Evolutionary conservation across 306 rosid genomes (phyloP).

Genomic region (Begonia fuchsioides): DNA sequence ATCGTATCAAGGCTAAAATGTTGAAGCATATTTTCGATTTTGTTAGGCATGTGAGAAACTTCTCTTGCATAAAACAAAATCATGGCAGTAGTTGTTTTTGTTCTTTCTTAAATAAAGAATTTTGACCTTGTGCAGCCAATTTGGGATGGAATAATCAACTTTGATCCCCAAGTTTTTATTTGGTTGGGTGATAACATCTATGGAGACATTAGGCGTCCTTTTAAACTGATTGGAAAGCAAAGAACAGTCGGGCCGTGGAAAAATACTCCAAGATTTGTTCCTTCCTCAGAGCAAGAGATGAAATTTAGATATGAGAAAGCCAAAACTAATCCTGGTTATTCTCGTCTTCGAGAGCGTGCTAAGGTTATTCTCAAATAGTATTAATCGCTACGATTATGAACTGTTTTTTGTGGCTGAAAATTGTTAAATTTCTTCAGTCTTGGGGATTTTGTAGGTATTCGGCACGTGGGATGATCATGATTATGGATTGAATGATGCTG

Average conservation of each 20-base stretch:
- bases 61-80: too few relatives aligned
- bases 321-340: conserved; percentile 44
- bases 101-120: too few relatives aligned
- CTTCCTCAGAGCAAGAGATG: conserved; percentile 52
- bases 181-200: conserved; percentile 83
- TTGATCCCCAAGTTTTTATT: conserved; percentile 63
- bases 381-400: too few relatives aligned
- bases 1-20: too few relatives aligned
- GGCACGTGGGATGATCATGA: conserved; percentile 94
- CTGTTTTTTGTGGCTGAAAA: too few relatives aligned
- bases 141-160: conserved; percentile 48
- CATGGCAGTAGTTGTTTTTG: too few relatives aligned
- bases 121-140: conserved; percentile 28
- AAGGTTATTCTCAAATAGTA: conserved; percentile 20
- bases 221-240: conserved; percentile 47
- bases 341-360: conserved; percentile 31
- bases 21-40: too few relatives aligned
- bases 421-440: conserved; percentile 2
- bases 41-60: too few relatives aligned
- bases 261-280: conserved; percentile 54
- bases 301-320: conserved; percentile 39
- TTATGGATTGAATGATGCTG: conserved; percentile 75
- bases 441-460: conserved; percentile 36
- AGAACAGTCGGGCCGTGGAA: conserved; percentile 80
- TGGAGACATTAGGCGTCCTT: conserved; percentile 64